phyloP scores from a whole-genome alignment of 352 stramenopile species.

The Globisporangium yorkense region DNA sequence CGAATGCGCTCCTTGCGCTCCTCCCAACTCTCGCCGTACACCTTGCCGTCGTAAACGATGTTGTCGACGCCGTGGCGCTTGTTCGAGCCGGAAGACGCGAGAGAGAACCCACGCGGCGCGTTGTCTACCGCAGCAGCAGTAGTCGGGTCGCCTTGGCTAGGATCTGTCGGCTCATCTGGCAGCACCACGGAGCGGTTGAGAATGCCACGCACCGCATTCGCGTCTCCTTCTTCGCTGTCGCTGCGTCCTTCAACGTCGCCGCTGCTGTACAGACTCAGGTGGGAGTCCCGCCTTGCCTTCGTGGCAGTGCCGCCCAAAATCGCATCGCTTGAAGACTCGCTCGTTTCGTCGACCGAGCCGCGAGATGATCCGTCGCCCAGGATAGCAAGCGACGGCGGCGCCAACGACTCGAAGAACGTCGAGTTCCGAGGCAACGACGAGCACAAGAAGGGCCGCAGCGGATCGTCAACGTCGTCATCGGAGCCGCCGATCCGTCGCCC shows the following conservation, averaged over 20 bases:
- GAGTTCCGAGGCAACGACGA: slow-evolving; percentile 44
- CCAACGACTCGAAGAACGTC: slow-evolving; percentile 56
- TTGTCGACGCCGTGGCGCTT: slow-evolving; percentile 43
- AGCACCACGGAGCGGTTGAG: slow-evolving; percentile 23
- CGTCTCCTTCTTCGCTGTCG: not conserved
- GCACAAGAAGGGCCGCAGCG: slow-evolving; percentile 47
- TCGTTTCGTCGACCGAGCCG: slow-evolving; percentile 24
- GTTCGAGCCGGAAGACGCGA: slow-evolving; percentile 14
- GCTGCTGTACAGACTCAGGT: slow-evolving; percentile 11
- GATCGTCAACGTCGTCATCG: slow-evolving; percentile 23
- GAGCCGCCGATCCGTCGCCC: slow-evolving; percentile 18
- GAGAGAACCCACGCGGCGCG: slow-evolving; percentile 11
- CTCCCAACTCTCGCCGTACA: slow-evolving; percentile 76
- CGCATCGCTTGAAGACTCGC: slow-evolving; percentile 20
- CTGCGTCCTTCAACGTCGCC: not conserved
- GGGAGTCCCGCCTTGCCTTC: slow-evolving; percentile 14
- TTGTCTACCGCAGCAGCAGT: not conserved
- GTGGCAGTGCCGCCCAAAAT: slow-evolving; percentile 6
- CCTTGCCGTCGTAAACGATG: slow-evolving; percentile 73
- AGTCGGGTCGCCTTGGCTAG: slow-evolving; percentile 1
- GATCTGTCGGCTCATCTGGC: not conserved
- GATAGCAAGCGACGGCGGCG: slow-evolving; percentile 4
- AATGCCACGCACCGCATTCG: not conserved
- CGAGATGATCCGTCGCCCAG: slow-evolving; percentile 12
- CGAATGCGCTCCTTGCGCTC: slow-evolving; percentile 54